Evolutionary conservation across 2,329 filamentous ascomycete species (phyloP), one percentile per base, ranked within the genome.

Genomic region (Aspergillus hiratsukae): DNA sequence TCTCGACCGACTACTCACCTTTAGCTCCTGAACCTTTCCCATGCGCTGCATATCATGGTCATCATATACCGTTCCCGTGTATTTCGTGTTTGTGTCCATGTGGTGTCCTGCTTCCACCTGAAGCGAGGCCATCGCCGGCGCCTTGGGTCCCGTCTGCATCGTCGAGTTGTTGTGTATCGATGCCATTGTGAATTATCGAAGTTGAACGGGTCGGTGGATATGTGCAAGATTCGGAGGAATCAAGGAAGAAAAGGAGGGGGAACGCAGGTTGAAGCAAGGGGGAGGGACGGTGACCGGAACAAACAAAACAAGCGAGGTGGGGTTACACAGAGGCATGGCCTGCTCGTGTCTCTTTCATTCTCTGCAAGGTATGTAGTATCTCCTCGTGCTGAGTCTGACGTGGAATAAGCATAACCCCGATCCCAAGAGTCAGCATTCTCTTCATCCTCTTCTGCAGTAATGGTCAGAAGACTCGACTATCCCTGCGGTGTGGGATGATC

Each of bases 1-100:
- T 10, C 19, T 1, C 23, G 14, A 2, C 49, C 49, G 46, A 14
- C 19, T 14, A 10, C 49, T 21, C 53, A 64, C 66, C 60, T 65
- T 70, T n/a, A 71, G 58, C 46, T 69, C 64, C 43, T 69, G 68
- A 3, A 61, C 53, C 51, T 70, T 70, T 23, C 68, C 67, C 67
- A 70, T 69, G 10, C 68, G 68, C 5, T 56, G 56, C 68, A 70
- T 70, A 35, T 70, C 68, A 56, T 56, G 59, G 17, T 63, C 60
- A 46, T 70, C 67, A 25, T 62, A 60, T 1, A 57, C 49, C 10
- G 55, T 65, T 4, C 61, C 61, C 7, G 49, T 23, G 3, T 41
- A 19, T 23, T 49, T 23, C 21, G 53, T 54, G 9, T 46, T 35
- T 3, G 49, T 17, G 29, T 5, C 11, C 14, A 14, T 7, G 31